These are phyloP conservation scores for Pittosporum tobira DNA, from an alignment of 129 eudicot species.

Conservation along the genomic window DNA sequence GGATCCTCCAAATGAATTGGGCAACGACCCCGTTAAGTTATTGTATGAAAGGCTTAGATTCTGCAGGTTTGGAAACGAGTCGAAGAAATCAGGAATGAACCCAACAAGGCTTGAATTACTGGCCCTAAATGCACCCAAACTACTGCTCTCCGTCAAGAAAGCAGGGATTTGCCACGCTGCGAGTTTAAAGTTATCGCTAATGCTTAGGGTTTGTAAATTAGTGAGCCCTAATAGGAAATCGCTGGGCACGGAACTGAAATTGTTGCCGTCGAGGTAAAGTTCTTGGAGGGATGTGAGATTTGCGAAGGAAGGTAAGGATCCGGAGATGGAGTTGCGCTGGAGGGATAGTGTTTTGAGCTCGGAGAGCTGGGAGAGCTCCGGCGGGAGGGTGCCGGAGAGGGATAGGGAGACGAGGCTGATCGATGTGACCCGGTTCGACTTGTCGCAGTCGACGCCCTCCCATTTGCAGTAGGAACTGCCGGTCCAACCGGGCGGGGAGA, in stretches of 20 bases:
- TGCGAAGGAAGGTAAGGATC: constrained; percentile 47
- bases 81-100: constrained; percentile 48
- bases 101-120: constrained; percentile 35
- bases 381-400: constrained; percentile 40
- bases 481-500: constrained; percentile 37
- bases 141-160: constrained; percentile 27
- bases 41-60: constrained; percentile 42
- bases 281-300: constrained; percentile 30
- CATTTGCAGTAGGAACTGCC: constrained; percentile 34
- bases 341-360: constrained; percentile 33
- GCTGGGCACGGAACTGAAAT: constrained; percentile 37
- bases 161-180: constrained; percentile 42
- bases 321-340: constrained; percentile 37
- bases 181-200: constrained; percentile 33
- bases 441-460: constrained; percentile 39
- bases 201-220: constrained; percentile 23
- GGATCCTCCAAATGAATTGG: constrained; percentile 35
- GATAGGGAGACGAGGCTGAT: constrained; percentile 35
- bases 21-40: constrained; percentile 40
- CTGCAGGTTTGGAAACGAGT: constrained; percentile 30
- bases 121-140: constrained; percentile 24
- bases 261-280: constrained; percentile 26
- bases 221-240: constrained; percentile 37
- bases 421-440: constrained; percentile 28
- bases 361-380: constrained; percentile 35